Percentiles rank a stretch among this genome's conserved stretches.
phyloP scores from a whole-genome alignment of 306 rosid genomes.

The Casuarina glauca region DNA sequence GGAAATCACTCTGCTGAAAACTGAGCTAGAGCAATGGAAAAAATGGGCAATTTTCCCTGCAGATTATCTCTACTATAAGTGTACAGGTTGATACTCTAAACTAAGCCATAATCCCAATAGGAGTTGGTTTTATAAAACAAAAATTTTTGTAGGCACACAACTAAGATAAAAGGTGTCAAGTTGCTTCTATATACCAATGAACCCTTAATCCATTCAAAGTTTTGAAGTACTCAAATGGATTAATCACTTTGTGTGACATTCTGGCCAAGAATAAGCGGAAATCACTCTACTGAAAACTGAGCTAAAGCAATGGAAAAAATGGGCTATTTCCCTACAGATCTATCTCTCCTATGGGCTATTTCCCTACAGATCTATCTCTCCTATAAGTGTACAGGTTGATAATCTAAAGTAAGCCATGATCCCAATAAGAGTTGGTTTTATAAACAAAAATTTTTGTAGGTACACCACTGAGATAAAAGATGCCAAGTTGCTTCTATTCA shows the following conservation, averaged over 20 bases:
- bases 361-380: not conserved
- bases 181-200: not conserved
- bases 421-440: not conserved
- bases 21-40: not conserved
- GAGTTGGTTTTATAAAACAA: not conserved
- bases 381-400: not conserved
- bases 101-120: too few relatives aligned
- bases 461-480: not conserved
- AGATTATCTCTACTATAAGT: not conserved
- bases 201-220: not conserved
- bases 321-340: too few relatives aligned
- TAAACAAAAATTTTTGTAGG: not conserved
- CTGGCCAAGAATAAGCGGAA: not conserved
- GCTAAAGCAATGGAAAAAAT: not conserved
- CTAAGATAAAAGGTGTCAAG: not conserved
- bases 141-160: not conserved
- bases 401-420: not conserved
- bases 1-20: not conserved
- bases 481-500: not conserved
- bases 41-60: not conserved
- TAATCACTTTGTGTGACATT: not conserved
- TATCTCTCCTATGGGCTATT: too few relatives aligned
- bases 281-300: not conserved
- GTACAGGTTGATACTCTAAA: not conserved
- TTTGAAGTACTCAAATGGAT: not conserved